A percentile compares a stretch with the other conserved stretches of the same genome.
These are phyloP conservation scores for Bolboschoenus planiculmis DNA, from an alignment of 176 grass and related monocot genomes.

Conservation along the genomic window DNA sequence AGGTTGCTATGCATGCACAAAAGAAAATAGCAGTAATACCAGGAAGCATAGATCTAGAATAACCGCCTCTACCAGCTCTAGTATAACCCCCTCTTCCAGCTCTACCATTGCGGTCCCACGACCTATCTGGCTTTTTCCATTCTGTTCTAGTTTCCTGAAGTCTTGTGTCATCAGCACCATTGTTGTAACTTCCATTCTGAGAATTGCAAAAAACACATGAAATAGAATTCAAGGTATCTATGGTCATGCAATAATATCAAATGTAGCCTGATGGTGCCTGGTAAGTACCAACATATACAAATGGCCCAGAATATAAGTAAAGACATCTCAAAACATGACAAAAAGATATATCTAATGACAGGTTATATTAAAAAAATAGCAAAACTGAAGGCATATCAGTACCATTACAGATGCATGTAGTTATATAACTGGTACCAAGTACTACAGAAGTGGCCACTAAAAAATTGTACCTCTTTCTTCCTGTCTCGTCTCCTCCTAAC, in stretches of 20 bases:
- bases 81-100: slow-evolving; percentile 12
- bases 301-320: not conserved
- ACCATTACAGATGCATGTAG: not conserved
- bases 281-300: not conserved
- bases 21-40: slow-evolving; percentile 4
- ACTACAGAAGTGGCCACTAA: not conserved
- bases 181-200: not conserved
- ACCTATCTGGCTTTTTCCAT: not conserved
- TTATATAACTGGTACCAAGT: not conserved
- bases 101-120: slow-evolving; percentile 3
- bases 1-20: not conserved
- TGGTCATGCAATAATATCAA: not conserved
- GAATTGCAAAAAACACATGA: not conserved
- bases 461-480: slow-evolving; percentile 73
- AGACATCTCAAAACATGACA: not conserved
- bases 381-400: not conserved
- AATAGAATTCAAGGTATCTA: not conserved
- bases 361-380: not conserved
- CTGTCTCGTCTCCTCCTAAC: slow-evolving; percentile 84
- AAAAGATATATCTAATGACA: not conserved
- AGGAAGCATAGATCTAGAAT: slow-evolving; percentile 4
- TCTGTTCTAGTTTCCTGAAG: slow-evolving; percentile 5
- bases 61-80: slow-evolving; percentile 11
- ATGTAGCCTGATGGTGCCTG: not conserved
- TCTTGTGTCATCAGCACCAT: not conserved